Evolutionary conservation across 1,139 yeast genomes (phyloP), one percentile per base, ranked within the genome.

Genomic region (Sugiyamaella neomexicana): DNA sequence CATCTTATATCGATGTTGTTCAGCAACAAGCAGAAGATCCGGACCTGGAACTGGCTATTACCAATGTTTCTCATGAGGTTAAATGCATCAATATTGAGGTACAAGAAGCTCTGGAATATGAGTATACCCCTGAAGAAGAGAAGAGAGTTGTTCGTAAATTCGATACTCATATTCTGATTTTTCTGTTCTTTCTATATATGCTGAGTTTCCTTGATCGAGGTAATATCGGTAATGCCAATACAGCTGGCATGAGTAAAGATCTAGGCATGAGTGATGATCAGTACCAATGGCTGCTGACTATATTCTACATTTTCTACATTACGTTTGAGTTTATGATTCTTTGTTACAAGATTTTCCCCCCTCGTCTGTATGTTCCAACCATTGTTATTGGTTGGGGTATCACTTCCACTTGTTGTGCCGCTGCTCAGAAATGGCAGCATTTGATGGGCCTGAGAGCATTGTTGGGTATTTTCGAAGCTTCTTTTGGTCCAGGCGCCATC

Each of bases 221-320:
- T 23, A 80, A 80, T 62, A 65, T 80, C 46, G 67, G 75, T 16
- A 75, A 76, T 56, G 83, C 83, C 5, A 77, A 76, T 60, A 39
- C 45, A 9, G 75, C 79, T 1, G 83, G 83, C 1, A 72, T 80
- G 76, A 68, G 71, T 56, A 76, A 75, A 50, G 81, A 75, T 50
- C 63, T 80, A 49, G 65, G 71, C 10, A 69, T 81, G 69, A 54
- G 68, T 13, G 80, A 81, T 10, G 68, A 75, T 49, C 74, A 75
- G 59, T 72, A 72, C 60, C 61, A 59, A 46, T 60, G 65, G 67
- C 53, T 63, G 12, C 49, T 58, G 49, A 63, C 67, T n/a, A 60
- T 63, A 15, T 63, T 63, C 54, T 63, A 63, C 56, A 64, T 67
- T 44, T 59, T 68, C 9, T 66, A 68, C 54, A 60, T 65, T 44